Base-by-base conservation (phyloP, 129 eudicot species). In the Arctium minus region DNA sequence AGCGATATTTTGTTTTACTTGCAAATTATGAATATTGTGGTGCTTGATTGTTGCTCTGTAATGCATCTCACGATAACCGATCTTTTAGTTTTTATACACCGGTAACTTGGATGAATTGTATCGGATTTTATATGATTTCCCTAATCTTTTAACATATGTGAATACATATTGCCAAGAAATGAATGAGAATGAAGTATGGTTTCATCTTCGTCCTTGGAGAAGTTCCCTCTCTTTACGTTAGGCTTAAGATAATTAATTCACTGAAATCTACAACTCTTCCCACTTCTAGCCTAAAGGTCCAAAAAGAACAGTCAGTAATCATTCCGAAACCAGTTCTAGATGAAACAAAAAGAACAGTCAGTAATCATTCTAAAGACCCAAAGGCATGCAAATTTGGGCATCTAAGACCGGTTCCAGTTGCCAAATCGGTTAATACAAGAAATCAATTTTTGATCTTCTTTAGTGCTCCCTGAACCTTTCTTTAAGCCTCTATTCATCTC, bases 181-280 rank as follows among this genome's bases (percentile, higher is more conserved):
- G 69, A 17, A 44, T 77, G 86, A 56, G 82, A 71, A n/a, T 7
- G 80, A 35, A 83, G 33, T 33, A 88, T 83, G 48, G 44, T 82
- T 48, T 85, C 81, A 7, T n/a, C n/a, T n/a, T n/a, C n/a, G n/a
- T n/a, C n/a, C n/a, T n/a, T n/a, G n/a, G n/a, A n/a, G n/a, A n/a
- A n/a, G n/a, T n/a, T n/a, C n/a, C n/a, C n/a, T n/a, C n/a, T n/a
- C n/a, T n/a, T n/a, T n/a, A n/a, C n/a, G 33, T 70, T 76, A 1
- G 88, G 88, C 73, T 75, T 62, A 33, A 85, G 71, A 75, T 85
- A 85, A 76, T 85, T 85, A 50, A 79, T 13, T 88, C 91, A 88
- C 10, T 89, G 78, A 37, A 88, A 82, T 79, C 91, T 85, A 9
- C 91, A 88, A 39, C 89, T 88, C 89, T 85, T 88, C 46, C 91